Conservation (phyloP, 2,329 filamentous ascomycete species). For the Diaporthe humulicola region DNA sequence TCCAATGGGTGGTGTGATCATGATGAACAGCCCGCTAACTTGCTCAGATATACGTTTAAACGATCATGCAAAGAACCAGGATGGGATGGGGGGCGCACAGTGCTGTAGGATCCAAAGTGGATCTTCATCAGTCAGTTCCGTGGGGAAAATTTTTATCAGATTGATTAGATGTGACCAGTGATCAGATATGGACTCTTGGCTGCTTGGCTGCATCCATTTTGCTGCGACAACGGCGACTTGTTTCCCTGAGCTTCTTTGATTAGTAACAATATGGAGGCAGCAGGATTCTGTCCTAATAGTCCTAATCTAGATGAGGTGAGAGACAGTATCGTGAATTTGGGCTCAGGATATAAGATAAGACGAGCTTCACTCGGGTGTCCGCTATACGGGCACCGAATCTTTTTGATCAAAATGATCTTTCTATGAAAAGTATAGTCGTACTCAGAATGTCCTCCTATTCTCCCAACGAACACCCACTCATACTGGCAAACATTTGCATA, state of each 20-base stretch:
- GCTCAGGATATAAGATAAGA: not conserved
- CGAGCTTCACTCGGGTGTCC: too few species aligned
- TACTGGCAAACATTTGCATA: too few species aligned
- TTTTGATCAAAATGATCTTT: too few species aligned
- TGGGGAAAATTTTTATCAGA: conserved; percentile 17
- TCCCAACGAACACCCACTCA: too few species aligned
- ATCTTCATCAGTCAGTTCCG: not conserved
- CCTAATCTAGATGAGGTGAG: not conserved
- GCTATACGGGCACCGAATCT: too few species aligned
- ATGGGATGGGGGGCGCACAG: not conserved
- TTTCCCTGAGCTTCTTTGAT: not conserved
- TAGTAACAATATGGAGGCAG: not conserved
- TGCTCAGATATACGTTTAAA: not conserved
- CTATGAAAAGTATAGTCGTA: too few species aligned
- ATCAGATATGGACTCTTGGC: not conserved
- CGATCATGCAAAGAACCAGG: not conserved
- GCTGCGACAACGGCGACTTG: not conserved
- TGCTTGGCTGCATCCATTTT: not conserved
- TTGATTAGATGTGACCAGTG: conserved; percentile 11
- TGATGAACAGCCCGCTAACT: not conserved
- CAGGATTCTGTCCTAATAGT: not conserved
- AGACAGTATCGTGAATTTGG: not conserved
- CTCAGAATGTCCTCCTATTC: too few species aligned
- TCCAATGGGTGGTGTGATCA: not conserved
- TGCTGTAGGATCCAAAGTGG: not conserved